A percentile compares a stretch with the other conserved stretches of the same genome.
phyloP scores from a whole-genome alignment of 2,329 filamentous ascomycete species.

The Thielaviopsis punctulata region DNA sequence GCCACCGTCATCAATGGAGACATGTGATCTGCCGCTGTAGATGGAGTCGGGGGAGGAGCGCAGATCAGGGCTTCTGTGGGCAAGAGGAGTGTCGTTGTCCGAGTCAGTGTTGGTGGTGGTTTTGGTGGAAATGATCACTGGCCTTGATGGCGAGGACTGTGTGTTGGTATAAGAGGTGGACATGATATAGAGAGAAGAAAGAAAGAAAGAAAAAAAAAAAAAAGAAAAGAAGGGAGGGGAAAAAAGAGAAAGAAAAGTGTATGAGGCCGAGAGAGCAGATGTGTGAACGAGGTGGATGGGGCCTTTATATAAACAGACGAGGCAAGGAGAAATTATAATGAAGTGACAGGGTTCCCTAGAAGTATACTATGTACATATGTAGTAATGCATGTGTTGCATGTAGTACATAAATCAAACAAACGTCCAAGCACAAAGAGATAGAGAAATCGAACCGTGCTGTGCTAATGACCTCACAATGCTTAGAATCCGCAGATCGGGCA shows the following conservation, averaged over 20 bases:
- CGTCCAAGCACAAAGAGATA: background rate
- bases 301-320: conserved; percentile 4
- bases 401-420: too few species aligned
- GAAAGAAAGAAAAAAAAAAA: conserved; percentile 31
- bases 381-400: too few species aligned
- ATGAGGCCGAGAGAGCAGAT: background rate
- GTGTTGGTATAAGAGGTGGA: conserved; percentile 8
- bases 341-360: too few species aligned
- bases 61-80: conserved; percentile 5
- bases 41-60: background rate
- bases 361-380: too few species aligned
- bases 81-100: conserved; percentile 10
- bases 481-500: too few species aligned
- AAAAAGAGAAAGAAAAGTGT: background rate
- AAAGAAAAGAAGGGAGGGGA: too few species aligned
- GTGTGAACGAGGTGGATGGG: background rate
- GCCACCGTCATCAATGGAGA: background rate
- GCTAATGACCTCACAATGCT: too few species aligned
- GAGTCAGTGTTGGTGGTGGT: conserved; percentile 8
- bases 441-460: too few species aligned
- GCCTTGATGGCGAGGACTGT: conserved; percentile 3
- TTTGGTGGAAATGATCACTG: conserved; percentile 3
- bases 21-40: background rate
- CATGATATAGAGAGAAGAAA: background rate
- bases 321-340: too few species aligned